Conservation (phyloP, 345 rosid species). For the Noccaea bulbosa region DNA sequence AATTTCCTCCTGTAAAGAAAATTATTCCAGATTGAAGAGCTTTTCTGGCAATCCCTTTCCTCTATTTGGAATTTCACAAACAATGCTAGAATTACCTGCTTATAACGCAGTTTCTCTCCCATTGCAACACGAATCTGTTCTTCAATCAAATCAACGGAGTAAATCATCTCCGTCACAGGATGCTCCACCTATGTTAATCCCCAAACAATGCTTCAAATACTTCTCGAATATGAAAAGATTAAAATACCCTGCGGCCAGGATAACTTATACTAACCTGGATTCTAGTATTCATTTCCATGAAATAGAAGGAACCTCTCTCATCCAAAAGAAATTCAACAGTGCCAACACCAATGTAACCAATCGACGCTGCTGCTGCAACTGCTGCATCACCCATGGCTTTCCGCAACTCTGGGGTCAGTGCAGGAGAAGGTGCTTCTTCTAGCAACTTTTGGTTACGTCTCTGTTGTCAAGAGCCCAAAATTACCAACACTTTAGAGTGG, state of each 20-base stretch:
- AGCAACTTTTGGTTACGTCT: slow-evolving; percentile 94
- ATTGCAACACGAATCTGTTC: slow-evolving; percentile 98
- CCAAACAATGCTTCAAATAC: slow-evolving; percentile 4
- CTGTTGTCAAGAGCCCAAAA: slow-evolving; percentile 47
- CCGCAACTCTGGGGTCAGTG: slow-evolving; percentile 87
- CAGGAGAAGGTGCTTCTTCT: slow-evolving; percentile 99
- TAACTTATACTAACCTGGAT: slow-evolving; percentile 66
- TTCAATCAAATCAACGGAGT: slow-evolving; percentile 93
- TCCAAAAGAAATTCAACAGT: slow-evolving; percentile 97
- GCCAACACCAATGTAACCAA: slow-evolving; percentile 97
- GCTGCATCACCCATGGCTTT: slow-evolving; percentile 99
- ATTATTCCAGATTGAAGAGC: slow-evolving; percentile 14
- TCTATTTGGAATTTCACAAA: background rate
- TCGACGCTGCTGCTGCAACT: slow-evolving; percentile 98
- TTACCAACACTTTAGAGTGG: slow-evolving; percentile 1
- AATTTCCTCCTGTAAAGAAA: slow-evolving; percentile 73
- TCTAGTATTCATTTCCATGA: slow-evolving; percentile 99
- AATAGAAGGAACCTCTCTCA: slow-evolving; percentile 96
- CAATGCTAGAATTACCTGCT: slow-evolving; percentile 58
- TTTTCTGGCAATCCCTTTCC: background rate
- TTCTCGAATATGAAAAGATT: background rate
- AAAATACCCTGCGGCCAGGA: background rate
- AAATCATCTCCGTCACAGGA: slow-evolving; percentile 99
- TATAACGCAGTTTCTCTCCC: slow-evolving; percentile 91
- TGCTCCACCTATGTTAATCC: slow-evolving; percentile 79